Evolutionary conservation across 306 rosid species (phyloP), one percentile per base, ranked within the genome.

Genomic region (Quercus alba): DNA sequence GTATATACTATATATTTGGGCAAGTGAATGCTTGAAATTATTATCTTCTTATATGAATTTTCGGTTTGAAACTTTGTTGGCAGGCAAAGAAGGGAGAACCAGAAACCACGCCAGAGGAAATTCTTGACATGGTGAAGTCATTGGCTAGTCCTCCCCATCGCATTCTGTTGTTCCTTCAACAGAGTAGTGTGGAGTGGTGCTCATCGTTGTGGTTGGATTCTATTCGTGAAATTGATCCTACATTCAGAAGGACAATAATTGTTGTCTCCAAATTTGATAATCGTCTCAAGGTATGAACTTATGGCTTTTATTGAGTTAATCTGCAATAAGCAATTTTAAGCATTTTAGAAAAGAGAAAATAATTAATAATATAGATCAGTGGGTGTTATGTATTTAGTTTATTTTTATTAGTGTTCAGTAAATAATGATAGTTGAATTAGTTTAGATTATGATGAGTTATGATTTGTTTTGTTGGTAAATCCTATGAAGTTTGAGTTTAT

Each of bases 81-180:
- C 90, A 94, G 99, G 97, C 99, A 4, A 95, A 90, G 96, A 93
- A 91, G 86, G 99, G 97, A 61, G 99, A 95, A 62, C 99, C 98
- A 2, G 97, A 93, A 57, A 93, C 70, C 78, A 94, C 99, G 4
- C 99, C 99, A 1, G 90, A 90, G n/a, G 97, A 93, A 81, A 95
- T 95, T 83, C 94, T 95, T 78, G 88, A 94, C 10, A 95, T 95
- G 99, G 99, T 95, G 79, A 93, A 95, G 88, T 84, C 97, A 35
- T 78, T 91, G 84, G 99, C 98, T 74, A 84, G 92, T 82, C 99
- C 99, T 77, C 98, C 99, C 38, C 89, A 95, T 75, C 98, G 98
- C 57, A 90, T 95, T 57, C 89, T 95, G 41, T 52, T 95, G 88
- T 95, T 95, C 75, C 99, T 95, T 74, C 99, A 95, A 84, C 99